Conservation (phyloP, 768 basidiomycete genomes). For the Leccinum incarnatum region DNA sequence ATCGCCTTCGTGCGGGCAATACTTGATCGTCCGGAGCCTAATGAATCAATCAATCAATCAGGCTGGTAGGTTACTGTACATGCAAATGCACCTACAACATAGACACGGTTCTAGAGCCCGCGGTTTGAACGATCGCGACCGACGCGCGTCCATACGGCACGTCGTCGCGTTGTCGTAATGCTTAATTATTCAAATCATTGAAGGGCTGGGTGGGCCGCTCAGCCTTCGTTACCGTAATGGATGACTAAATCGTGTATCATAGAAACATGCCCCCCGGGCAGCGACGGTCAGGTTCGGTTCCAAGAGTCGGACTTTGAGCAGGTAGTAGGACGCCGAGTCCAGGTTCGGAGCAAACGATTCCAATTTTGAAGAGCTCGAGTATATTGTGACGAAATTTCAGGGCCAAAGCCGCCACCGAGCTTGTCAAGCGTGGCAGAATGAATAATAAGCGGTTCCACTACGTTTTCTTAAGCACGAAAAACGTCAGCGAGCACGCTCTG, state of each 20-base stretch:
- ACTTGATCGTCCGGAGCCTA: slow-evolving; percentile 1
- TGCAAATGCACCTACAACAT: not conserved
- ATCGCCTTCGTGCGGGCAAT: not conserved
- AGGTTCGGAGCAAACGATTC: not conserved
- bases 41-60: not conserved
- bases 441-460: slow-evolving; percentile 1
- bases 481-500: slow-evolving; percentile 15
- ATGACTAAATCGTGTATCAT: not conserved
- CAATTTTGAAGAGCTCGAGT: slow-evolving; percentile 1
- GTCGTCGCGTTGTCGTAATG: not conserved
- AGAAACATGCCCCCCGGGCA: slow-evolving; percentile 2
- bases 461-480: slow-evolving; percentile 6
- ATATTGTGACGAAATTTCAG: slow-evolving; percentile 1
- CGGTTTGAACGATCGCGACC: not conserved
- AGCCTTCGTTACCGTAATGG: not conserved
- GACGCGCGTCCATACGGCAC: not conserved
- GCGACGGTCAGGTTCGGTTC: slow-evolving; percentile 9
- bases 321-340: not conserved
- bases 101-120: not conserved
- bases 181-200: not conserved
- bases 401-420: slow-evolving; percentile 8
- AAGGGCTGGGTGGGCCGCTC: not conserved
- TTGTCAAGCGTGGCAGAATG: slow-evolving; percentile 2
- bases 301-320: slow-evolving; percentile 7
- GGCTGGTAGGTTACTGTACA: not conserved